Evolutionary conservation across 2,329 filamentous ascomycete species (phyloP), one percentile per base, ranked within the genome.

Genomic region (Penicillium decumbens): DNA sequence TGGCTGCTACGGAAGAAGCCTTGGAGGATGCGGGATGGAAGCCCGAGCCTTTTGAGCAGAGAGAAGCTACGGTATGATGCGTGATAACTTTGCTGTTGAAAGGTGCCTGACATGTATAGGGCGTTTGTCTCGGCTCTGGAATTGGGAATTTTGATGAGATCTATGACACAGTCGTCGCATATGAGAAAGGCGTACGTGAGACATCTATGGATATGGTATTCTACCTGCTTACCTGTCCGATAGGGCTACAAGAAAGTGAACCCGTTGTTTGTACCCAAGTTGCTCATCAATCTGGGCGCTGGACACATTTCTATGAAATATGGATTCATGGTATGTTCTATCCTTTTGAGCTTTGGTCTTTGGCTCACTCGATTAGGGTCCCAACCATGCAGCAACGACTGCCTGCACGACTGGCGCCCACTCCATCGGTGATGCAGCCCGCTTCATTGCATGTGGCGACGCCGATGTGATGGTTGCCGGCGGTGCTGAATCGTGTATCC

Each of bases 381-480:
- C 93, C 4, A 96, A 95, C 65, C 93, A 96, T 70, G 83, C 92
- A 1, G 89, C 83, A 33, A 95, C 92, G 0, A 98, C 93, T 10
- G 93, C 93, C 50, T 98, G 93, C 68, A 97, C 93, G 0, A 98
- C 93, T 0, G 93, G 93, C 9, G 89, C 92, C 1, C 93, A 98
- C 72, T 90, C 91, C 1, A 85, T 98, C 43, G 93, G 92, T 15
- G 93, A 98, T 68, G 93, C 93, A 5, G 85, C 88, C n/a, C 83
- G 92, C 15, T 89, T 96, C 66, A 92, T 98, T 54, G 82, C 86
- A n/a, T 85, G 84, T 64, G 91, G 90, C 6, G 92, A 97, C 66
- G 92, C 92, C 40, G 81, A 95, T 68, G 86, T 97, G 47, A 97
- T 98, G 90, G 74, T 98, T 7, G 90, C 93, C n/a, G 93, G 93